Conservation (phyloP, 306 rosid genomes). For the Ammopiptanthus mongolicus region DNA sequence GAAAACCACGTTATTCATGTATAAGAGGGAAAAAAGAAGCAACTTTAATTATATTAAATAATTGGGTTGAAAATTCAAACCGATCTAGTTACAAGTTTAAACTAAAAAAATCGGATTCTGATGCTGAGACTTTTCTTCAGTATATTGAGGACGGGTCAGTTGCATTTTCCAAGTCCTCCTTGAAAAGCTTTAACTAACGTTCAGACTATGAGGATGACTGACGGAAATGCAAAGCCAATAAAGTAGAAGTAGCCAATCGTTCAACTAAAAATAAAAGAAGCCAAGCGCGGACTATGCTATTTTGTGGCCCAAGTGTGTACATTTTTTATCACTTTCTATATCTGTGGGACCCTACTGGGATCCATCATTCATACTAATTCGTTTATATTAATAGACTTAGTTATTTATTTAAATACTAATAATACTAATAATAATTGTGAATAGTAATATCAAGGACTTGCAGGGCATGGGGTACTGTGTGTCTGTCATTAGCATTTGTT, state of each 20-base stretch:
- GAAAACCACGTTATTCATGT: background rate
- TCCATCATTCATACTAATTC: background rate
- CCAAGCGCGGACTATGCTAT: background rate
- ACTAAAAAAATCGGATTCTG: background rate
- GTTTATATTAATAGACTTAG: background rate
- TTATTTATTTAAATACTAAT: background rate
- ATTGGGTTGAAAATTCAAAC: background rate
- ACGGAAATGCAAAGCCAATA: background rate
- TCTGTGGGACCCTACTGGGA: background rate
- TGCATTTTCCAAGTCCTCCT: background rate
- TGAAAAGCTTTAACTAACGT: background rate
- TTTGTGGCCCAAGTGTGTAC: background rate
- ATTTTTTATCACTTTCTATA: background rate
- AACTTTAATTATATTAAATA: background rate
- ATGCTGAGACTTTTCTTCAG: background rate
- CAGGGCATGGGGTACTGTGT: conserved; percentile 41
- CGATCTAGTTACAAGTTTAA: background rate
- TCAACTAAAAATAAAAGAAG: background rate
- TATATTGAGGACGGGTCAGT: background rate
- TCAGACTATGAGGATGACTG: background rate
- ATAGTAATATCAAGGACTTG: background rate
- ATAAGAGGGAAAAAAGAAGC: background rate
- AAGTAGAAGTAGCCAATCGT: background rate
- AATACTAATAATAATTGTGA: too few species aligned
- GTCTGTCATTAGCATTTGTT: conserved; percentile 30